Evolutionary conservation across 2,329 filamentous ascomycete species (phyloP).

Genomic region (Orbilia quercus): DNA sequence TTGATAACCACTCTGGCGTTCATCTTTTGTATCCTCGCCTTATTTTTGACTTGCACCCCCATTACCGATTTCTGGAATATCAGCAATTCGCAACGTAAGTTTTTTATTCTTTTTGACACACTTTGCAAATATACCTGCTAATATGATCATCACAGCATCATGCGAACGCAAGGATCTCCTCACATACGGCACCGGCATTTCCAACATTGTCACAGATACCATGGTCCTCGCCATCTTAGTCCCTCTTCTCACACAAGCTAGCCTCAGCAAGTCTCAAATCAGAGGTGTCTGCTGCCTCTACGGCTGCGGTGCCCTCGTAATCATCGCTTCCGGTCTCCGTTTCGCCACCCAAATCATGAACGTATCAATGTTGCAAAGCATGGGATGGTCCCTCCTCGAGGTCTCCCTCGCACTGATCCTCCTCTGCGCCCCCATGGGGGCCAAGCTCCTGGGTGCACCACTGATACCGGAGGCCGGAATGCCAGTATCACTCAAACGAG

Average conservation of each 20-base stretch:
- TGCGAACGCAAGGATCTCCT: slow-evolving; percentile 58
- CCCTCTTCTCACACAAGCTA: slow-evolving; percentile 58
- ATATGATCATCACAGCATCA: slow-evolving; percentile 28
- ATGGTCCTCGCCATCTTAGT: slow-evolving; percentile 61
- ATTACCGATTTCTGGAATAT: slow-evolving; percentile 60
- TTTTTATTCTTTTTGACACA: neutral
- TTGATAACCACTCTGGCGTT: slow-evolving; percentile 61
- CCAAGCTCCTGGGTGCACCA: slow-evolving; percentile 58
- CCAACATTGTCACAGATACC: slow-evolving; percentile 60
- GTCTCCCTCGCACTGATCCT: slow-evolving; percentile 59
- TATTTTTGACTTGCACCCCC: slow-evolving; percentile 61
- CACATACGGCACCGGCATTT: slow-evolving; percentile 59
- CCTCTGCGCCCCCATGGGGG: slow-evolving; percentile 59
- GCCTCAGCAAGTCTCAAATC: slow-evolving; percentile 57
- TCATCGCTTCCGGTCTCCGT: slow-evolving; percentile 60
- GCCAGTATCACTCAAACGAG: slow-evolving; percentile 18
- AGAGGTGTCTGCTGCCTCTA: slow-evolving; percentile 56
- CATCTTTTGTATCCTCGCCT: slow-evolving; percentile 60
- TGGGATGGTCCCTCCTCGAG: slow-evolving; percentile 60
- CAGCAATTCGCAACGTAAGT: slow-evolving; percentile 56
- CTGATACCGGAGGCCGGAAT: slow-evolving; percentile 55
- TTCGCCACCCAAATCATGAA: slow-evolving; percentile 61
- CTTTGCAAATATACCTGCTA: slow-evolving; percentile 4
- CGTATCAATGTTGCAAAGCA: slow-evolving; percentile 60
- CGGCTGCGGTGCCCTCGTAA: slow-evolving; percentile 59